Base-by-base conservation (phyloP, 2,329 filamentous ascomycete genomes). In the Colletotrichum spinosum region DNA sequence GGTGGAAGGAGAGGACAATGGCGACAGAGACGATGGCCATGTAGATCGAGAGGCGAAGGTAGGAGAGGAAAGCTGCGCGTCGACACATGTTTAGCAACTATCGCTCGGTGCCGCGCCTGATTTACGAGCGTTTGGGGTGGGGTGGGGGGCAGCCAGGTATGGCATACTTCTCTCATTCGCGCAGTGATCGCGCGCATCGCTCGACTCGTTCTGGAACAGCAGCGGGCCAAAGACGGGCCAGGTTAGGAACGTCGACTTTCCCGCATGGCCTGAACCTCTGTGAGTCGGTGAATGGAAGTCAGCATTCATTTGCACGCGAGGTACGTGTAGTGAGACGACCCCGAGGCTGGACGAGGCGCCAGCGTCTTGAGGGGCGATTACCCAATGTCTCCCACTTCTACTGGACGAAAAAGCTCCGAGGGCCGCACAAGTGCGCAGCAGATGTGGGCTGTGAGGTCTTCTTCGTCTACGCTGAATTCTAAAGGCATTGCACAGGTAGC, bases 1-100 rank as follows among this genome's bases (percentile, higher is more conserved):
- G 85, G 74, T 99, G 95, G 77, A 99, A 99, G 12, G 93, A 97
- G 55, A 97, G 84, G 9, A 97, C 89, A 70, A 99, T 97, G 55
- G 96, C 95, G 38, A 97, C 87, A 35, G 92, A 88, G 8, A 98
- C 93, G 55, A 99, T 84, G 69, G 93, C 89, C 86, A 98, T 94
- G 80, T 97, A 97, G 71, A 97, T 88, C 38, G 92, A 90, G 2
- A 98, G 86, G 4, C 94, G 90, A 17, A 98, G 88, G 86, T 96
- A 97, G 2, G 95, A 96, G 35, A 98, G 89, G 74, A 97, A 97
- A 0, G 88, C 85, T 88, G 68, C 0, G 8, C 4, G 12, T 2
- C 9, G 45, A 35, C 13, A 17, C 38, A 12, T n/a, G 48, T 38
- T 54, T 10, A 60, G 41, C 39, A 37, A 38, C 6, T 25, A 11